Conservation (phyloP, 2,329 filamentous ascomycete species). For the Pleomassaria siparia region DNA sequence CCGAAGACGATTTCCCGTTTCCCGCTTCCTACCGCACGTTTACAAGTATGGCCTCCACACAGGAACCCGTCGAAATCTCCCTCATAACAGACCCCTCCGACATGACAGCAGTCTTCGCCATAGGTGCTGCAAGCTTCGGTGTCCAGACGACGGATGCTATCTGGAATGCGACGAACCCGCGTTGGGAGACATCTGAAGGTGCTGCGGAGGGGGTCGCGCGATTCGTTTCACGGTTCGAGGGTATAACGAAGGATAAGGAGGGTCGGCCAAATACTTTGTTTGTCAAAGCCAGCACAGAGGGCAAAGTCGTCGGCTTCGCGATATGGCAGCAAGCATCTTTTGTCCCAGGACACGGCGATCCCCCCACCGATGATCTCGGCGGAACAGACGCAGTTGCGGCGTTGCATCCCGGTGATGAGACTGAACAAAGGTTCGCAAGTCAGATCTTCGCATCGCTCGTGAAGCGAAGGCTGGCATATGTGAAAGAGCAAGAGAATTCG, state of each 20-base stretch:
- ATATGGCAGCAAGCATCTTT: constrained; percentile 58
- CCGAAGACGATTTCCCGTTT: neutral
- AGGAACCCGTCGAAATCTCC: neutral
- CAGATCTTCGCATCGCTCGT: constrained; percentile 52
- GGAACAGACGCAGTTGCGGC: constrained; percentile 31
- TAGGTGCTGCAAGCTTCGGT: constrained; percentile 51
- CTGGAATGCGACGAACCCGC: constrained; percentile 56
- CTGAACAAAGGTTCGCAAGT: constrained; percentile 50
- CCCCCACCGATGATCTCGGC: constrained; percentile 22
- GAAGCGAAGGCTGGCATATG: constrained; percentile 43
- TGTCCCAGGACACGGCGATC: constrained; percentile 53
- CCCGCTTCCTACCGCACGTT: neutral
- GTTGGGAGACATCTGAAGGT: constrained; percentile 56
- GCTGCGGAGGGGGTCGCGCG: constrained; percentile 38
- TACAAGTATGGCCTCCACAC: neutral
- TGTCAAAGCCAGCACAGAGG: constrained; percentile 55
- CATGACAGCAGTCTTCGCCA: constrained; percentile 28
- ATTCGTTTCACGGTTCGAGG: constrained; percentile 48
- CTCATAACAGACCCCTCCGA: neutral
- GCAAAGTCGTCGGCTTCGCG: constrained; percentile 54
- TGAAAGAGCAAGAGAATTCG: constrained; percentile 39
- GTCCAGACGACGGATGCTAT: constrained; percentile 54
- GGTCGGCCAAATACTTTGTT: constrained; percentile 56
- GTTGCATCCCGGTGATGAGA: constrained; percentile 38
- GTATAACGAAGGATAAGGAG: constrained; percentile 43